Evolutionary conservation across 371 early-diverging fungal genomes (phyloP), one percentile per base, ranked within the genome.

Genomic region (Circinella minor): DNA sequence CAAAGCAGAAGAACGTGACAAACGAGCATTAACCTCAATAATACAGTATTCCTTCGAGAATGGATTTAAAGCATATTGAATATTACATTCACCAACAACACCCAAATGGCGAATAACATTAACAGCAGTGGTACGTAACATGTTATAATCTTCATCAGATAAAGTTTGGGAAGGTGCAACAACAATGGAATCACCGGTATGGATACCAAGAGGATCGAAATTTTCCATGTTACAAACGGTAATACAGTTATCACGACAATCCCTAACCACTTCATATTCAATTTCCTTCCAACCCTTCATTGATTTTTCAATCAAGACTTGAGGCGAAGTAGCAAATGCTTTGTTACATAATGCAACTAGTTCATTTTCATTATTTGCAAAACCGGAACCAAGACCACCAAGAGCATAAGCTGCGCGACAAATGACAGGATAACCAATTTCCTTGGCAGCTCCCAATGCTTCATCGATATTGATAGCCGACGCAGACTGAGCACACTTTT

Each of bases 281-380:
- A 98, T 91, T 84, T 98, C 98, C 82, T 98, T 98, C 98, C 98
- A 98, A 13, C 98, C 98, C 84, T 97, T 96, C 98, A 98, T 98
- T 59, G 90, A 90, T 73, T 90, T 88, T 80, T 98, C 98, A n/a
- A 98, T 91, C 36, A 98, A 80, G 10, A 98, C 91, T 76, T 98
- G 98, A 18, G 96, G 95, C n/a, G 92, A 90, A 14, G 90, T 84
- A 8, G 96, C 88, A 74, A 98, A 93, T 0, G 98, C 92, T 82
- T 93, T 92, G 65, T 87, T 87, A 76, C 91, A 90, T 63, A 98
- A 88, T 36, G 87, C 91, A 17, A 78, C 65, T 38, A 98, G 79
- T 78, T 98, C 90, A 17, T 83, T 77, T 68, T 92, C 93, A 71
- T 93, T 93, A 39, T 91, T 78, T 38, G 96, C 98, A 79, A 98